Base-by-base conservation (phyloP, 371 early-diverging fungal species). In the Zopfochytrium polystomum region DNA sequence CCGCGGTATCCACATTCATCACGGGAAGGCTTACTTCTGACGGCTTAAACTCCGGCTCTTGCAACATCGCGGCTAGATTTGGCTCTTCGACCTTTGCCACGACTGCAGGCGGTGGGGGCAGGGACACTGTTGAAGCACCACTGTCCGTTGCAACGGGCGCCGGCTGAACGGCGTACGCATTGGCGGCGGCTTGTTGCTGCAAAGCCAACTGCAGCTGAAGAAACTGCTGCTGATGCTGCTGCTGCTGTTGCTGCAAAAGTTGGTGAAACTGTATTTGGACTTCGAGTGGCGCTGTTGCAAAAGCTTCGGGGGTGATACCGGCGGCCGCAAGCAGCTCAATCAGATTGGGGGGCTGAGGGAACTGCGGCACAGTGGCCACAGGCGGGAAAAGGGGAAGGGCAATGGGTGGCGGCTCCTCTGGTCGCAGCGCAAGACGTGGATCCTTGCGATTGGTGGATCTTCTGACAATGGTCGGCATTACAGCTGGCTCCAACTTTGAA, bases 1-100 rank as follows among this genome's bases (percentile, higher is more conserved):
- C 30, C 3, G n/a, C 30, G 18, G 55, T 60, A 3, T 66, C 66
- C 9, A 25, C 5, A 3, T 35, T 11, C 23, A 57, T 9, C 20
- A 31, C 55, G 6, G 55, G 43, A 23, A 63, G 29, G 32, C 25
- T 31, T n/a, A 55, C 60, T 13, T 9, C 13, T 22, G 13, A 20
- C 15, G 26, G 2, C 23, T 49, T 25, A 49, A 25, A 49, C 1
- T 49, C 15, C 26, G 49, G 49, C 23, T 49, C 49, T 15, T 15
- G n/a, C 15, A 49, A 26, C 23, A 25, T 25, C 1, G 26, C 20
- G 15, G 25, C n/a, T 15, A 33, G 18, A 32, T 9, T 5, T 44
- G 27, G 15, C 13, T 29, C 22, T 26, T 18, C 26, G 33, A 9
- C 15, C 52, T 52, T n/a, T 27, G 13, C 5, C 6, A 15, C 34